Conservation (phyloP, 2,329 filamentous ascomycete genomes). For the Thermoascus crustaceus region DNA sequence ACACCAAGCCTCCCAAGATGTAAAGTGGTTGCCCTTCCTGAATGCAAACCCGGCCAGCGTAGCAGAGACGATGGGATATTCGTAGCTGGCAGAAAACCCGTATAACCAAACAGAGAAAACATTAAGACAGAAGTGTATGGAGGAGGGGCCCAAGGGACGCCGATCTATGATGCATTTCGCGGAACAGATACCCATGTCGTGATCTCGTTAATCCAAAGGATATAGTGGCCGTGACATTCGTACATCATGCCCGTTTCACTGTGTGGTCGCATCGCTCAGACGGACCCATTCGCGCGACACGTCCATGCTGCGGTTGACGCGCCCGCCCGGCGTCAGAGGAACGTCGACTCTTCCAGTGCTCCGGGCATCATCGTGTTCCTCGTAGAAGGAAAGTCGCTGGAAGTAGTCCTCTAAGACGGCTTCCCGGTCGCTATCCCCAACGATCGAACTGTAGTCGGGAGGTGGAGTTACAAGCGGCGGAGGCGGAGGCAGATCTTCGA, state of each 20-base stretch:
- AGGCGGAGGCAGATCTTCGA: constrained; percentile 71
- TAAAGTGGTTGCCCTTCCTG: neutral
- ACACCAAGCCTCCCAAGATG: neutral
- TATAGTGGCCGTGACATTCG: neutral
- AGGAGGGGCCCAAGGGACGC: neutral
- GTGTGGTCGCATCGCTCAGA: constrained; percentile 21
- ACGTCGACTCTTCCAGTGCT: constrained; percentile 44
- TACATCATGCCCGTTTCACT: constrained; percentile 9
- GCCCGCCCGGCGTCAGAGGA: constrained; percentile 55
- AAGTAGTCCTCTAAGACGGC: constrained; percentile 78
- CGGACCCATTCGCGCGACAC: constrained; percentile 49
- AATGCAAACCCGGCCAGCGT: neutral
- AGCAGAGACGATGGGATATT: no score
- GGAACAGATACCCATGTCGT: constrained; percentile 1
- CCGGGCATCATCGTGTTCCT: constrained; percentile 51
- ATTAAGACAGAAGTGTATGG: no score
- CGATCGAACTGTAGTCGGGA: constrained; percentile 72
- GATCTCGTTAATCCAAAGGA: constrained; percentile 6
- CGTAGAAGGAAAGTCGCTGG: constrained; percentile 59
- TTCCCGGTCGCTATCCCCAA: constrained; percentile 59
- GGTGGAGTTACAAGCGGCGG: constrained; percentile 71
- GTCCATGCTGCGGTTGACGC: constrained; percentile 58
- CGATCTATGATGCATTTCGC: constrained; percentile 1
- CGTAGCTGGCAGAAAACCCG: no score
- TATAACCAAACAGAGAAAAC: no score